Evolutionary conservation across 1,284 basidiomycete species (phyloP), one percentile per base, ranked within the genome.

Genomic region (Austroboletus olivaceoglutinosus): DNA sequence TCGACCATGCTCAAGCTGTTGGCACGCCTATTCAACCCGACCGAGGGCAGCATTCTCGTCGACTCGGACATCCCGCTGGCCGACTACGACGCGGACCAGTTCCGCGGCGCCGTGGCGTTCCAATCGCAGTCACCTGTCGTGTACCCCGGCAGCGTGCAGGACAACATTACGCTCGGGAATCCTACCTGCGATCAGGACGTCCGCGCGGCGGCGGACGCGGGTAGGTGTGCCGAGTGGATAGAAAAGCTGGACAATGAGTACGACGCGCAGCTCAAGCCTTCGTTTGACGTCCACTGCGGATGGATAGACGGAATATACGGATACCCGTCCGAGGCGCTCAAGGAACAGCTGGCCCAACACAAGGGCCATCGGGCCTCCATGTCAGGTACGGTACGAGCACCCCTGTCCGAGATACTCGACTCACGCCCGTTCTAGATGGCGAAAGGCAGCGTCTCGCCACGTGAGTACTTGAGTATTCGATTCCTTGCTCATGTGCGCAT

Each of bases 161-260:
- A 78, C 30, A 78, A 80, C 52, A 67, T 80, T 23, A 36, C 65
- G n/a, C n/a, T n/a, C n/a, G n/a, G n/a, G n/a, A n/a, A n/a, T n/a
- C n/a, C n/a, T n/a, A n/a, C n/a, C n/a, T n/a, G n/a, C n/a, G n/a
- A n/a, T n/a, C n/a, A n/a, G n/a, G n/a, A n/a, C n/a, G n/a, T n/a
- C n/a, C n/a, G n/a, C n/a, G n/a, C n/a, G n/a, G n/a, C n/a, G n/a
- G n/a, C n/a, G n/a, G n/a, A n/a, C n/a, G n/a, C n/a, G n/a, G n/a
- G n/a, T n/a, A 71, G 70, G 4, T 69, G 74, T 19, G 53, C 55
- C 0, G 61, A 67, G 3, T 58, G 75, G 49, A 63, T 77, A 22
- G 52, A 65, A 18, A 60, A 58, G 23, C 57, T 77, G 7, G 54
- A 61, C 2, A 63, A 67, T 6, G 58, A 57, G 2, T 69, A 70